Evolutionary conservation across 2,329 filamentous ascomycete genomes (phyloP).

Genomic region (Penicillium hesseltinei): DNA sequence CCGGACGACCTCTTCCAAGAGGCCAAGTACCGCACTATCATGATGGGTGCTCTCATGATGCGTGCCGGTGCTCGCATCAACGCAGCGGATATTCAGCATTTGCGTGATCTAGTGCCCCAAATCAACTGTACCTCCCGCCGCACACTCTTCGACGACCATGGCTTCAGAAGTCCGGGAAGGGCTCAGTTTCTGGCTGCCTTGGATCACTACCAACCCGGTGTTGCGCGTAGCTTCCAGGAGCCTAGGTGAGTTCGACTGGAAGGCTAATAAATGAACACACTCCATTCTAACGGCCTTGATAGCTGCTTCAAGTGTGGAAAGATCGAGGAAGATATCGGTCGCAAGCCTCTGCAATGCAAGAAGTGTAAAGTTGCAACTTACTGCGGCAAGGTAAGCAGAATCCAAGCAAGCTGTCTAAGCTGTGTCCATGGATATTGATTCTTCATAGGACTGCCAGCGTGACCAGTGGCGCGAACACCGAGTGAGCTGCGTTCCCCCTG

Average conservation of each 20-base stretch:
- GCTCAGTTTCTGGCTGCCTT: constrained; percentile 9
- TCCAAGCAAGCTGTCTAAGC: neutral
- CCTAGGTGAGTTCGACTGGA: neutral
- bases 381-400: neutral
- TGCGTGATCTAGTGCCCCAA: neutral
- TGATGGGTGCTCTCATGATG: constrained; percentile 7
- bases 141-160: neutral
- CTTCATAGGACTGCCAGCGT: neutral
- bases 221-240: constrained; percentile 1
- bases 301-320: constrained; percentile 8
- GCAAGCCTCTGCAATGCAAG: neutral
- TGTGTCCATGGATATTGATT: neutral
- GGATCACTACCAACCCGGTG: constrained; percentile 1
- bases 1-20: neutral
- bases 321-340: neutral
- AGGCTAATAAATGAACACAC: too few relatives aligned
- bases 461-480: neutral
- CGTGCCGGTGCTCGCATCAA: neutral
- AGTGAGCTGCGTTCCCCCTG: neutral
- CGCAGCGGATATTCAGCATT: neutral
- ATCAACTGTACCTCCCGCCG: neutral
- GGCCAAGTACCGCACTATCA: constrained; percentile 1
- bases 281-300: neutral
- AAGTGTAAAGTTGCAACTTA: constrained; percentile 1
- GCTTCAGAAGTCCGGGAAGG: constrained; percentile 2